Conservation (phyloP, 2,329 filamentous ascomycete species). For the Verruconis gallopava region DNA sequence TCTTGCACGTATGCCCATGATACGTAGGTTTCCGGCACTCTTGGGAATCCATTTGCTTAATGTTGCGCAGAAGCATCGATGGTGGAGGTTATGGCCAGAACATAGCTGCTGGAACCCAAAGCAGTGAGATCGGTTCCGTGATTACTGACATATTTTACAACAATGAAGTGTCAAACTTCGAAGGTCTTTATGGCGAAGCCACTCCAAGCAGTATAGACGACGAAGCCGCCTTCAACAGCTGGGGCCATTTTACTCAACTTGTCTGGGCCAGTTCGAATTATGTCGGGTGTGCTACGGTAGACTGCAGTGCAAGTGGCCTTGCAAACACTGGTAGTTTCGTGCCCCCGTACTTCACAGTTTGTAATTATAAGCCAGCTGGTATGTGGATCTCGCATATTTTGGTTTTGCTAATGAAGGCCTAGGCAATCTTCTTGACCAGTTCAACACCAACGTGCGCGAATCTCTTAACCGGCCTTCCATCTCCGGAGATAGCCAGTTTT, state of each 20-base stretch:
- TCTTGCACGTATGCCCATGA: slow-evolving; percentile 64
- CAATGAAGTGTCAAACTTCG: slow-evolving; percentile 51
- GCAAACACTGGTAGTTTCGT: slow-evolving; percentile 28
- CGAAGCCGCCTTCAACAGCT: slow-evolving; percentile 40
- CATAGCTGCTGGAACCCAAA: slow-evolving; percentile 55
- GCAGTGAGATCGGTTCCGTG: slow-evolving; percentile 48
- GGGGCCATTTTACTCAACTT: slow-evolving; percentile 66
- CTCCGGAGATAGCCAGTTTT: slow-evolving; percentile 17
- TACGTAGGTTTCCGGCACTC: slow-evolving; percentile 43
- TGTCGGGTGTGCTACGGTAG: slow-evolving; percentile 49
- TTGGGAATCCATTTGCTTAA: slow-evolving; percentile 4
- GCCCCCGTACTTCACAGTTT: slow-evolving; percentile 63
- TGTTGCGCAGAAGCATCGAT: slow-evolving; percentile 35
- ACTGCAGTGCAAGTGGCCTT: slow-evolving; percentile 40
- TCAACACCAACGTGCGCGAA: slow-evolving; percentile 37
- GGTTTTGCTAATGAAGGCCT: slow-evolving; percentile 12
- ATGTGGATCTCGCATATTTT: too few relatives aligned
- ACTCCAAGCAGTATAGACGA: slow-evolving; percentile 44
- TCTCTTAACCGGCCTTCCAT: slow-evolving; percentile 28
- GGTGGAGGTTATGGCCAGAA: slow-evolving; percentile 76
- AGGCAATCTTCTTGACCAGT: slow-evolving; percentile 45
- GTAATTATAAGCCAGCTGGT: slow-evolving; percentile 73
- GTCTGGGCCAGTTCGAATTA: slow-evolving; percentile 52
- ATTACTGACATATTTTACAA: slow-evolving; percentile 86
- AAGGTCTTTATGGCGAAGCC: slow-evolving; percentile 43